Conservation (phyloP, 2,329 filamentous ascomycete genomes). For the Penicillium sp. region DNA sequence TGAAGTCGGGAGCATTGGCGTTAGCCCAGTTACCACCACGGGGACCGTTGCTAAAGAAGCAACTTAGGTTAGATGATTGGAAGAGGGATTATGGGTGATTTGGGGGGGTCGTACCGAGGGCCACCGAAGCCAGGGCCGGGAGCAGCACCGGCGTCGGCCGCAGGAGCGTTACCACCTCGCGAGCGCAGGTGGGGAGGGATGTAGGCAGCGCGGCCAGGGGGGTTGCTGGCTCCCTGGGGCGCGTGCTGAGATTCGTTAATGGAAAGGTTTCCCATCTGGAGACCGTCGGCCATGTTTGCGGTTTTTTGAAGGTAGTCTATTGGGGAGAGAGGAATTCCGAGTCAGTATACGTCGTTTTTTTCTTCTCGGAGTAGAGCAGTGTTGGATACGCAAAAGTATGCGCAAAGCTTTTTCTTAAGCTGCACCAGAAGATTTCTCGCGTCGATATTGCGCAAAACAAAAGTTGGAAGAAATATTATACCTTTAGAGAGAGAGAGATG, state of each 20-base stretch:
- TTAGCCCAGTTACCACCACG: slow-evolving; percentile 54
- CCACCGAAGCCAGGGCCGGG: slow-evolving; percentile 34
- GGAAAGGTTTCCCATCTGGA: slow-evolving; percentile 42
- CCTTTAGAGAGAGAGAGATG: slow-evolving; percentile 1
- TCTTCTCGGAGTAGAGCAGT: background rate
- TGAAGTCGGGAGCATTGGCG: slow-evolving; percentile 60
- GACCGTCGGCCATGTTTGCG: slow-evolving; percentile 42
- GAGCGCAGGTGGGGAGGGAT: slow-evolving; percentile 65
- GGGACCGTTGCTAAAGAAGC: slow-evolving; percentile 28
- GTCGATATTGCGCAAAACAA: background rate
- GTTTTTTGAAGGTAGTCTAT: slow-evolving; percentile 9
- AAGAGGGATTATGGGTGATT: slow-evolving; percentile 1
- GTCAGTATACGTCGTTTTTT: slow-evolving; percentile 11
- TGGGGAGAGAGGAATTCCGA: background rate
- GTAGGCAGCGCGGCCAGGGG: slow-evolving; percentile 60
- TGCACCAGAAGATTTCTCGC: background rate
- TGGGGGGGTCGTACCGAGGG: slow-evolving; percentile 35
- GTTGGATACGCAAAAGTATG: background rate
- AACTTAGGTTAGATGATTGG: slow-evolving; percentile 16
- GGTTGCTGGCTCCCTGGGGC: slow-evolving; percentile 42
- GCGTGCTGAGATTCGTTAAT: slow-evolving; percentile 65
- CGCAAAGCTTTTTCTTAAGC: slow-evolving; percentile 15
- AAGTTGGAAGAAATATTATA: background rate
- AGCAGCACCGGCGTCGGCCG: slow-evolving; percentile 40
- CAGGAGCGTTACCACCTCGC: slow-evolving; percentile 35